These are phyloP conservation scores for Ophiognomonia clavigignenti-juglandacearum DNA, from an alignment of 2,329 filamentous ascomycete genomes.

Conservation along the genomic window DNA sequence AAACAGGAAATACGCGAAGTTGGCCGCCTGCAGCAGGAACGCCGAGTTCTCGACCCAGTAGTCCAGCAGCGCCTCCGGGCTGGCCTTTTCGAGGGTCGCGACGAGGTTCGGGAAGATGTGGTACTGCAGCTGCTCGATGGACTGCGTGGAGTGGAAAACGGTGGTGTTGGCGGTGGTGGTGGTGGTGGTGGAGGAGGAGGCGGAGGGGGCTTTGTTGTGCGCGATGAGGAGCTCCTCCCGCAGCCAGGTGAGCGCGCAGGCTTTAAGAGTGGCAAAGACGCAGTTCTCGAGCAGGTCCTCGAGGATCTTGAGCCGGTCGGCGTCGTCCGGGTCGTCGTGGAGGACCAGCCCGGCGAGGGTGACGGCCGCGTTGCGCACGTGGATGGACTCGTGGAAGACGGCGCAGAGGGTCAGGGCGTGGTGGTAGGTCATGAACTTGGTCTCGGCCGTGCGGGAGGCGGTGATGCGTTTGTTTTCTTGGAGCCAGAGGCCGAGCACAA, in stretches of 20 bases:
- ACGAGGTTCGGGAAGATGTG: conserved; percentile 54
- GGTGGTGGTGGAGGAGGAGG: conserved; percentile 4
- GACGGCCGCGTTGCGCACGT: conserved; percentile 51
- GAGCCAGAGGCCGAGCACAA: conserved; percentile 57
- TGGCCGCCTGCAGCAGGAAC: conserved; percentile 55
- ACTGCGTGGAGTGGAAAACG: conserved; percentile 48
- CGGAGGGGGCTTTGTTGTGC: conserved; percentile 16
- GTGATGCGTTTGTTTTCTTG: conserved; percentile 43
- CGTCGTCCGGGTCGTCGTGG: conserved; percentile 55
- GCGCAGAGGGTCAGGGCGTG: conserved; percentile 54
- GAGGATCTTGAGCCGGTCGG: conserved; percentile 55
- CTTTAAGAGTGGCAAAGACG: conserved; percentile 57
- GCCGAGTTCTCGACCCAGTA: conserved; percentile 47
- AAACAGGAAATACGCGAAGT: conserved; percentile 56
- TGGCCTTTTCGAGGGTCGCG: conserved; percentile 30
- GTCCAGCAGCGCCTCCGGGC: conserved; percentile 38
- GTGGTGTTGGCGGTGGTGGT: conserved; percentile 23
- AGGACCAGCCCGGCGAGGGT: conserved; percentile 48
- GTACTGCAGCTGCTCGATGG: conserved; percentile 57
- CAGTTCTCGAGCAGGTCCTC: conserved; percentile 63
- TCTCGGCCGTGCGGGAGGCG: conserved; percentile 23
- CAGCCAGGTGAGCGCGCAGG: conserved; percentile 58
- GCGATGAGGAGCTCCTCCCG: conserved; percentile 56
- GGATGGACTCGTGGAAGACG: conserved; percentile 51
- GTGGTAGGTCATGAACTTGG: conserved; percentile 54